Conservation (phyloP, 1,284 basidiomycete genomes). For the Coniferiporia sulphurascens region DNA sequence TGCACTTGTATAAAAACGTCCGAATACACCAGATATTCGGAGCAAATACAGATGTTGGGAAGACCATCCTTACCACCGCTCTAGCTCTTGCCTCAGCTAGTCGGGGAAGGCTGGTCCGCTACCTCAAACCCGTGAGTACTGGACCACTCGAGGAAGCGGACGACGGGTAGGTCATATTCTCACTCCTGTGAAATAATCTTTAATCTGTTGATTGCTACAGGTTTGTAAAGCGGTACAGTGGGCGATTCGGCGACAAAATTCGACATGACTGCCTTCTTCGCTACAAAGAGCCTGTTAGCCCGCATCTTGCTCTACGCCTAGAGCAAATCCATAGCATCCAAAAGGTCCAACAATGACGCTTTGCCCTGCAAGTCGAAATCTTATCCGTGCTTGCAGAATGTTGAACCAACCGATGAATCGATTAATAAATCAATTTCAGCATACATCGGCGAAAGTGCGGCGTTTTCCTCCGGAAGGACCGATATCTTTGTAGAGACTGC, state of each 20-base stretch:
- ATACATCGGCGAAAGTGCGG: slow-evolving; percentile 54
- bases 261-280: slow-evolving; percentile 74
- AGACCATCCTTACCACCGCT: slow-evolving; percentile 84
- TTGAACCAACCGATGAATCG: slow-evolving; percentile 52
- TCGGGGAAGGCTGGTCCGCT: slow-evolving; percentile 54
- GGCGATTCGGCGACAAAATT: slow-evolving; percentile 39
- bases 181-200: background rate
- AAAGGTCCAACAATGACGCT: slow-evolving; percentile 8
- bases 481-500: slow-evolving; percentile 92
- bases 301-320: slow-evolving; percentile 81
- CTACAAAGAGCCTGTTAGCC: slow-evolving; percentile 88
- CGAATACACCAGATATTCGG: slow-evolving; percentile 89
- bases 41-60: slow-evolving; percentile 89
- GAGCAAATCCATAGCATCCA: slow-evolving; percentile 23
- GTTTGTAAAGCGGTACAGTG: slow-evolving; percentile 62
- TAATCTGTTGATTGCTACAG: slow-evolving; percentile 35
- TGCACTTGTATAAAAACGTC: slow-evolving; percentile 67
- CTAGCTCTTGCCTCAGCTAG: slow-evolving; percentile 71
- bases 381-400: slow-evolving; percentile 28
- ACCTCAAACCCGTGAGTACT: slow-evolving; percentile 90
- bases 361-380: background rate
- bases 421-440: slow-evolving; percentile 65
- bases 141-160: slow-evolving; percentile 79
- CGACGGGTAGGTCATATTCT: slow-evolving; percentile 55
- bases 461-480: slow-evolving; percentile 28